These are phyloP conservation scores for Lecanicillium sp. DNA, from an alignment of 2,329 filamentous ascomycete species.

Conservation along the genomic window DNA sequence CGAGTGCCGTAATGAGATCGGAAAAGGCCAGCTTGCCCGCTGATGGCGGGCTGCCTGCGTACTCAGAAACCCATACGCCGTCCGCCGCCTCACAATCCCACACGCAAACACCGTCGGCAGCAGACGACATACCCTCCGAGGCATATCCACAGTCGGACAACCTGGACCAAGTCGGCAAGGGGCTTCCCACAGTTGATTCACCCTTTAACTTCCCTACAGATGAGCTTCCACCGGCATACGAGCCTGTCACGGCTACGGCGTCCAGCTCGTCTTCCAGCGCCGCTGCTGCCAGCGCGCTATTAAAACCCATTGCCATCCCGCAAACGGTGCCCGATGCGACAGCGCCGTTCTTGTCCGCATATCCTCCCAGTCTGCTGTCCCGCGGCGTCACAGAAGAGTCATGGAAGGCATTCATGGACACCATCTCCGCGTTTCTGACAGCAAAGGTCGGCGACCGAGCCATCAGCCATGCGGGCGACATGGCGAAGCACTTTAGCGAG, in stretches of 20 bases:
- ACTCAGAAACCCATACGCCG: no score
- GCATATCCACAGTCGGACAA: conserved; percentile 2
- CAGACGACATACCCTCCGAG: conserved; percentile 5
- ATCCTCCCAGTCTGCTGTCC: conserved; percentile 27
- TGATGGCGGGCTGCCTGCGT: no score
- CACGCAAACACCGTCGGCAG: no score
- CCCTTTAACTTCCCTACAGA: conserved; percentile 33
- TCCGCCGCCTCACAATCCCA: no score
- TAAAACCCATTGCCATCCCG: conserved; percentile 31
- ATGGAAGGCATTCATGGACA: conserved; percentile 27
- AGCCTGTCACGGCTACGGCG: conserved; percentile 1
- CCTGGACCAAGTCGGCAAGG: not conserved
- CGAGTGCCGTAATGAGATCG: conserved; percentile 13
- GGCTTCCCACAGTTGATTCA: conserved; percentile 21
- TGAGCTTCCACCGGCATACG: conserved; percentile 22
- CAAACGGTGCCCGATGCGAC: conserved; percentile 25
- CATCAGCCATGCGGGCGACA: conserved; percentile 32
- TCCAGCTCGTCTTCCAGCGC: conserved; percentile 5
- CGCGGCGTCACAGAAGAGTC: conserved; percentile 27
- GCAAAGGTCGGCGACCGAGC: conserved; percentile 37
- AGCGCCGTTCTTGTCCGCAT: conserved; percentile 31
- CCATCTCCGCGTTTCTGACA: conserved; percentile 37
- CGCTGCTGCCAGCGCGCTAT: not conserved
- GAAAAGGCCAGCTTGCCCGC: no score
- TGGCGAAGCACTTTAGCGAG: conserved; percentile 26